Evolutionary conservation across 225 moss, liverwort and hornwort species (phyloP), one percentile per base, ranked within the genome.

Genomic region (Antitrichia curtipendula): DNA sequence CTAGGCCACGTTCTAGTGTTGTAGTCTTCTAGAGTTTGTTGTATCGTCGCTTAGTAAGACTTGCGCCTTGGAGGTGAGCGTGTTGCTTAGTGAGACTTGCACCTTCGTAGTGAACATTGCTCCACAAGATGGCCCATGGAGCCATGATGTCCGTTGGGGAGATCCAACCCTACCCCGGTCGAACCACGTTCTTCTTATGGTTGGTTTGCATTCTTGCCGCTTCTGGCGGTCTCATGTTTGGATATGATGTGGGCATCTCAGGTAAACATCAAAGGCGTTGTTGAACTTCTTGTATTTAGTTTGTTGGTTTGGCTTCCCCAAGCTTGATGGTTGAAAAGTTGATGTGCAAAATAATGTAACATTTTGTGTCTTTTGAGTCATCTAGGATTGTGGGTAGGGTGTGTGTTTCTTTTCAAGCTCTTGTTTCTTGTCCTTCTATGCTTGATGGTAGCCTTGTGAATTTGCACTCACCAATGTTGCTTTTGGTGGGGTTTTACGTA

Each of bases 231-330:
- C 79, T 91, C 43, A 89, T 87, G 86, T 89, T 89, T 58, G 87
- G 89, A 22, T 91, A 91, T 16, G 87, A 91, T 53, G 50, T 87
- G 10, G 91, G 91, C 28, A 86, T 91, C 13, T 91, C 88, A 32
- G 88, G 81, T 83, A 69, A n/a, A 66, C n/a, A 70, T 16, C 6
- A 2, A 7, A 75, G 7, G 13, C 8, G 5, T 36, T 53, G 12
- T 28, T 53, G 6, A 2, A 36, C 9, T 22, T 76, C 12, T 52
- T 36, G 20, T 32, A 0, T 12, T 6, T 53, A 8, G 36, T 0
- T 31, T 29, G 31, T 15, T 14, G 5, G 2, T 62, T 52, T 76
- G 41, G 25, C 22, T 21, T 43, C 8, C 14, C 7, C 5, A 71
- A 11, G 41, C 24, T 70, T 25, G 3, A 24, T 23, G 38, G 13